phyloP scores from a whole-genome alignment of 2,329 filamentous ascomycete genomes.

The Fusarium chuoi region DNA sequence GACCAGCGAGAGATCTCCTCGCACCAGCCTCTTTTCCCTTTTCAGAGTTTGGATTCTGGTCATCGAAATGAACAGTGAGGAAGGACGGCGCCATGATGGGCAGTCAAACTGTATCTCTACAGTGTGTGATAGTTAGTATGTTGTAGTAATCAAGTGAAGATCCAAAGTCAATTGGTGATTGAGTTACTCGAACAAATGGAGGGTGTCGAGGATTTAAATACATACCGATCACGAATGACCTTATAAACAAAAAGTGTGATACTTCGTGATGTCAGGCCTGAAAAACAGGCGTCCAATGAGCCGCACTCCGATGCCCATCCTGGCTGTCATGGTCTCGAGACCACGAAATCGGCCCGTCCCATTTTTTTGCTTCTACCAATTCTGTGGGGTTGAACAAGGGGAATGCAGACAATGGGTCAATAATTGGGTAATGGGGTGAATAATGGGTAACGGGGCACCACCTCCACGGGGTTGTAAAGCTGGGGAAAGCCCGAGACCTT shows the following conservation, averaged over 20 bases:
- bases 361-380: constrained; percentile 12
- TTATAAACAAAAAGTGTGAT: not conserved
- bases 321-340: constrained; percentile 24
- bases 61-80: constrained; percentile 53
- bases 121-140: not conserved
- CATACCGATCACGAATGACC: not conserved
- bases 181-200: not conserved
- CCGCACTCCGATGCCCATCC: not conserved
- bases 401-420: not conserved
- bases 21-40: constrained; percentile 43
- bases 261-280: constrained; percentile 26
- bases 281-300: constrained; percentile 4
- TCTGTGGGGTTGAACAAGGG: constrained; percentile 9
- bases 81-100: constrained; percentile 36
- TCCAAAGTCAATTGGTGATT: not conserved
- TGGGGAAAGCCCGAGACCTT: constrained; percentile 13
- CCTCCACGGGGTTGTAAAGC: constrained; percentile 25
- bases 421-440: not conserved
- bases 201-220: not conserved
- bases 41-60: constrained; percentile 54
- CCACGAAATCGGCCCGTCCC: constrained; percentile 41
- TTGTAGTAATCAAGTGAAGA: not conserved
- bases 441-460: not conserved
- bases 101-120: not conserved
- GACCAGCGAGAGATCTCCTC: constrained; percentile 49